These are phyloP conservation scores for Fraxinus americana DNA, from an alignment of 257 asterid genomes.

Conservation along the genomic window DNA sequence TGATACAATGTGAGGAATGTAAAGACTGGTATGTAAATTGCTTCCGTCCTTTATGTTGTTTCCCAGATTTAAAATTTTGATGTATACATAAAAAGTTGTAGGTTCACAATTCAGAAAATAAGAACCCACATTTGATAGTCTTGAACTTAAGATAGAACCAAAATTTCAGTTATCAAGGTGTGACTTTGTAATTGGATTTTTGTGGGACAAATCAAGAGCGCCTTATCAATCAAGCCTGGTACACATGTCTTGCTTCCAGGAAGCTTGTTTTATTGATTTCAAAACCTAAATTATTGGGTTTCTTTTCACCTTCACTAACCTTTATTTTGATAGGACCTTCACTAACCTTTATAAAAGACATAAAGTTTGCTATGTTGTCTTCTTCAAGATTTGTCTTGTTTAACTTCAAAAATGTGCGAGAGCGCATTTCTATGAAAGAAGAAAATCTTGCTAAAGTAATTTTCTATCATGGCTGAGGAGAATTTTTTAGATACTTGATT, in stretches of 20 bases:
- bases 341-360: neutral
- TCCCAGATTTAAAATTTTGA: neutral
- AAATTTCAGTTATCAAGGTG: conserved; percentile 4
- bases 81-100: neutral
- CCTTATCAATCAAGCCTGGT: neutral
- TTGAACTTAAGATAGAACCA: neutral
- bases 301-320: neutral
- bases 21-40: conserved; percentile 56
- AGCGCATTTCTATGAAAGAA: too few relatives aligned
- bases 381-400: too few relatives aligned
- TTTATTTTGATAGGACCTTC: neutral
- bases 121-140: neutral
- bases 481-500: neutral
- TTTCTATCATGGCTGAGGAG: neutral
- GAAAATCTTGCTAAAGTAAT: neutral
- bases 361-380: neutral
- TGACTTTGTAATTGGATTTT: neutral
- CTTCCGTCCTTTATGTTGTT: neutral
- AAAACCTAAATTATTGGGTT: neutral
- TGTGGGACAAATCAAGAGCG: neutral
- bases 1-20: conserved; percentile 77
- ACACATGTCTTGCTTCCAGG: neutral
- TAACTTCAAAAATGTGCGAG: too few relatives aligned
- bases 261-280: neutral
- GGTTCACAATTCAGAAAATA: neutral